Conservation (phyloP, 2,329 filamentous ascomycete genomes). For the Calonectria multiphialidica region DNA sequence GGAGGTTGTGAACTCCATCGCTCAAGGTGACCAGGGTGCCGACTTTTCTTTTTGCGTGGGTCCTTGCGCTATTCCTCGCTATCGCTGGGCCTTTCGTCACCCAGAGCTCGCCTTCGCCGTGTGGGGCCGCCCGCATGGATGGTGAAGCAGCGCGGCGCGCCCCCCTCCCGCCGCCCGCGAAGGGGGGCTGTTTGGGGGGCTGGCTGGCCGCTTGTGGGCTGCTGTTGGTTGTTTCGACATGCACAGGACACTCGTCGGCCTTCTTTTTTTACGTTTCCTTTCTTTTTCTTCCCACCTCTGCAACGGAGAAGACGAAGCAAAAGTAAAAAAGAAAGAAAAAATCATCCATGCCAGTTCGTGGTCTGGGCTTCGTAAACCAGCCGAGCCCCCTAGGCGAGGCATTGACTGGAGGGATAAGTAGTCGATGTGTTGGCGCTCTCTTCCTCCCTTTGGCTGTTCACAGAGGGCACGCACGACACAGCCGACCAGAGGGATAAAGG, state of each 20-base stretch:
- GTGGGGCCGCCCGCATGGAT: conserved; percentile 4
- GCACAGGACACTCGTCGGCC: not conserved
- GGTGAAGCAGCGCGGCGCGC: not conserved
- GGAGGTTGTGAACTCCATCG: not conserved
- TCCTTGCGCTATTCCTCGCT: not conserved
- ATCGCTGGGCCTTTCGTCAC: not conserved
- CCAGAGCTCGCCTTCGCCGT: not conserved
- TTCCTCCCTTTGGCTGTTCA: not conserved
- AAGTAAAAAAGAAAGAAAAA: not conserved
- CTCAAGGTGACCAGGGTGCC: not conserved
- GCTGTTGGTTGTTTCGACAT: not conserved
- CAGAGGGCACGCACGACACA: not conserved
- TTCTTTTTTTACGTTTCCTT: not conserved
- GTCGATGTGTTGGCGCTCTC: not conserved
- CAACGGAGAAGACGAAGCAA: not conserved
- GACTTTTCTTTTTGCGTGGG: not conserved
- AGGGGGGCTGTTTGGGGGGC: not conserved
- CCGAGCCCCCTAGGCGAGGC: conserved; percentile 4
- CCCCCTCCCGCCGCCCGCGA: conserved; percentile 2
- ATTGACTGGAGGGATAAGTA: conserved; percentile 12
- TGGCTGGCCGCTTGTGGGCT: conserved; percentile 2
- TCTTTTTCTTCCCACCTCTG: not conserved
- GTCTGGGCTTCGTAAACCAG: too few relatives aligned
- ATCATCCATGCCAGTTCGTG: not conserved
- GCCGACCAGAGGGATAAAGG: not conserved